phyloP scores from a whole-genome alignment of 331 rosid genomes.

The Malus hybrid region DNA sequence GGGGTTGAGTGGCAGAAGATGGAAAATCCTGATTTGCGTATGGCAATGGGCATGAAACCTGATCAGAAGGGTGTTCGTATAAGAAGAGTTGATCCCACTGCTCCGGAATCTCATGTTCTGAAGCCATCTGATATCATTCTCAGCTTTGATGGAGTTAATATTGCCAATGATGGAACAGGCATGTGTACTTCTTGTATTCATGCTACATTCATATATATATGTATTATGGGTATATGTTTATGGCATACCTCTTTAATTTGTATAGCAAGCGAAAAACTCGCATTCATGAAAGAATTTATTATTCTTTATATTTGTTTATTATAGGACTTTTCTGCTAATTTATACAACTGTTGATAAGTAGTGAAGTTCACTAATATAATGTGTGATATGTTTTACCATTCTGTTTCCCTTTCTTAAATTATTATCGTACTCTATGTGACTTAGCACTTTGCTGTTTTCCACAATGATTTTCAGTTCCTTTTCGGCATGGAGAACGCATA shows the following conservation, averaged over 20 bases:
- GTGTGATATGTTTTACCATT: neutral
- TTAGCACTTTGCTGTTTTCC: neutral
- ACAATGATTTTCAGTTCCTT: conserved; percentile 37
- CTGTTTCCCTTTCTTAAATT: neutral
- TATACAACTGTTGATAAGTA: neutral
- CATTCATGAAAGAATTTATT: neutral
- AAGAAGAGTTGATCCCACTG: conserved; percentile 44
- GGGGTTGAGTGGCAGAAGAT: conserved; percentile 57
- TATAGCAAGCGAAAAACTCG: neutral
- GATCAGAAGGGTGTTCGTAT: conserved; percentile 51
- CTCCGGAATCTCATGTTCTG: conserved; percentile 39
- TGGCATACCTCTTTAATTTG: neutral
- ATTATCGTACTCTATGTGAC: neutral
- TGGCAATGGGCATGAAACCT: conserved; percentile 41
- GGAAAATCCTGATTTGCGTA: conserved; percentile 51
- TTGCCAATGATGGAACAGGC: conserved; percentile 56
- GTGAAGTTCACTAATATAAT: neutral
- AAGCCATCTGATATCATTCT: conserved; percentile 50
- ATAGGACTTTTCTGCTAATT: neutral
- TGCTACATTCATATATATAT: neutral
- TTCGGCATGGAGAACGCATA: conserved; percentile 52
- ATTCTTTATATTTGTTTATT: neutral
- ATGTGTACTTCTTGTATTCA: neutral
- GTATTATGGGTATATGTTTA: neutral
- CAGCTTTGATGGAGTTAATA: conserved; percentile 40